phyloP scores from a whole-genome alignment of 169 alveolate genomes.

The Eimeria zaria region DNA sequence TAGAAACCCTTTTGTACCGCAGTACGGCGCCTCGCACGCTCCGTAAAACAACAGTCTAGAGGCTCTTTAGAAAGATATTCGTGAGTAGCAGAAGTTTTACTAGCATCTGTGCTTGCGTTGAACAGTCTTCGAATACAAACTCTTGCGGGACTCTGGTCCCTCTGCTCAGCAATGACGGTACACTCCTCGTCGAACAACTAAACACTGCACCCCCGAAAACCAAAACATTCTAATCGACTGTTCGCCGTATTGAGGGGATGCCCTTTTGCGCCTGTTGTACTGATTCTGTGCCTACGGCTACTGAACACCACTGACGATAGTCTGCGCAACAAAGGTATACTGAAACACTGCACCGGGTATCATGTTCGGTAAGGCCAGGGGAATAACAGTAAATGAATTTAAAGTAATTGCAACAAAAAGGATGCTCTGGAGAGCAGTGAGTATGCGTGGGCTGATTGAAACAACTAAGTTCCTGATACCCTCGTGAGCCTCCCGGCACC shows the following conservation, averaged over 20 bases:
- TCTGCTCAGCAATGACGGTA: neutral
- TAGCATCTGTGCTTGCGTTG: neutral
- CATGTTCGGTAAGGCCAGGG: neutral
- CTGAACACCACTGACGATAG: neutral
- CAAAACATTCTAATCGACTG: neutral
- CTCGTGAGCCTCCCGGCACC: neutral
- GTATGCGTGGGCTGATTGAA: slow-evolving; percentile 1
- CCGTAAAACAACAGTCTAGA: too few relatives aligned
- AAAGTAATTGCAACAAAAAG: neutral
- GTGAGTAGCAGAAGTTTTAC: too few relatives aligned
- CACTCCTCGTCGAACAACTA: neutral
- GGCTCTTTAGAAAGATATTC: too few relatives aligned
- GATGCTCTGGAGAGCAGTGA: neutral
- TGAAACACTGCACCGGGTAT: neutral
- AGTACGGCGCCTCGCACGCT: too few relatives aligned
- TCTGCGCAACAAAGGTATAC: neutral
- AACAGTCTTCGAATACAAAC: neutral
- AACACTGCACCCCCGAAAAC: neutral
- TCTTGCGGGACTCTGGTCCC: neutral
- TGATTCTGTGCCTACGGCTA: neutral
- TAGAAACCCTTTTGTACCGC: too few relatives aligned
- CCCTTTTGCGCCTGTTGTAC: neutral
- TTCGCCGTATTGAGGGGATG: neutral
- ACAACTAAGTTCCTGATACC: neutral
- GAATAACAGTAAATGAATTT: neutral